A percentile compares a stretch with the other conserved stretches of the same genome.
These are phyloP conservation scores for Elaeagnus macrophylla DNA, from an alignment of 306 rosid species.

Conservation along the genomic window DNA sequence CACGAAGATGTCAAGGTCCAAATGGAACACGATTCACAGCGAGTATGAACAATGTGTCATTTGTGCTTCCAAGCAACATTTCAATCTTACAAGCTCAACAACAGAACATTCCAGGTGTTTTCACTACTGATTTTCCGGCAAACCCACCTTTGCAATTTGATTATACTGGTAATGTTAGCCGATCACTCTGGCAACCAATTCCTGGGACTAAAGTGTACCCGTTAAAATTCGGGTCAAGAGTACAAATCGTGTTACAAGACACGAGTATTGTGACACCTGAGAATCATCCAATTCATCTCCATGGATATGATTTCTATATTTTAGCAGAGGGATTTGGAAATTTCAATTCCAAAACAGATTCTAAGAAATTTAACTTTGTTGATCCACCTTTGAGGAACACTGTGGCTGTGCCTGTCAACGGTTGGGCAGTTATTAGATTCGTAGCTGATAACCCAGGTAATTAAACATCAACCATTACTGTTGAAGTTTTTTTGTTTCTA, in stretches of 20 bases:
- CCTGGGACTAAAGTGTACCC: slow-evolving; percentile 51
- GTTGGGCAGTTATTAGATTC: slow-evolving; percentile 92
- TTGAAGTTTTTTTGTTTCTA: no score
- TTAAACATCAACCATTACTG: no score
- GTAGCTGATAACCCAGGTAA: slow-evolving; percentile 95
- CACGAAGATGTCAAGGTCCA: slow-evolving; percentile 62
- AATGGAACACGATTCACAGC: slow-evolving; percentile 83
- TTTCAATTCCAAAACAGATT: slow-evolving; percentile 50
- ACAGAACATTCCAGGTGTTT: slow-evolving; percentile 48
- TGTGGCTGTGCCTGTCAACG: slow-evolving; percentile 66
- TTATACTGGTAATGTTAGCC: slow-evolving; percentile 82
- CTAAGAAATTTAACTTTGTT: slow-evolving; percentile 62
- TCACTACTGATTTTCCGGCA: slow-evolving; percentile 69
- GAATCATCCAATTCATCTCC: slow-evolving; percentile 87
- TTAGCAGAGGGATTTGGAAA: slow-evolving; percentile 87
- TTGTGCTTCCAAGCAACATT: slow-evolving; percentile 49
- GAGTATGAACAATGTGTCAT: slow-evolving; percentile 78
- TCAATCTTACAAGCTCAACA: slow-evolving; percentile 72
- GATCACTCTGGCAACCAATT: slow-evolving; percentile 64
- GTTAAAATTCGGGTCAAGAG: slow-evolving; percentile 64
- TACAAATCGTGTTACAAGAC: slow-evolving; percentile 76
- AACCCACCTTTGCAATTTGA: slow-evolving; percentile 56
- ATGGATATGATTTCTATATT: slow-evolving; percentile 82
- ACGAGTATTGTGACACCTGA: slow-evolving; percentile 74
- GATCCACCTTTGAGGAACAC: slow-evolving; percentile 91